Evolutionary conservation across 2,329 filamentous ascomycete genomes (phyloP), one percentile per base, ranked within the genome.

Genomic region (Thyridium curvatum): DNA sequence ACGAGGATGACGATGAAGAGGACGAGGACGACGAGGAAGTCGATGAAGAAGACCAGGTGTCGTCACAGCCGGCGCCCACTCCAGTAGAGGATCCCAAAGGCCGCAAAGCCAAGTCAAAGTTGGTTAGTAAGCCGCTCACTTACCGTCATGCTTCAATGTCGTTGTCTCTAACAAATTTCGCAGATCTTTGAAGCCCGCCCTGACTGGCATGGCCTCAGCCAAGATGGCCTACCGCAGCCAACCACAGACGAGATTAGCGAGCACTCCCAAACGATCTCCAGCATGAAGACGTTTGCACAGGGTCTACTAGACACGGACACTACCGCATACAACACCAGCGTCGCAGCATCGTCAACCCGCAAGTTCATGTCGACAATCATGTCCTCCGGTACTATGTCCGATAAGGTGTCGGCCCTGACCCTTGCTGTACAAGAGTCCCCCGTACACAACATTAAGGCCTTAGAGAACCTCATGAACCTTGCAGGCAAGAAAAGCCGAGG

Each of bases 301-400:
- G 70, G 74, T 9, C 70, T 97, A 7, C 68, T 97, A 15, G 82
- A 94, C 39, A 71, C 79, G 18, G 93, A 98, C 56, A 84, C 84
- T 44, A 72, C 77, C 31, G 70, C 77, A 34, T 98, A 96, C 64
- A 73, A 74, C 40, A 77, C 79, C 18, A 82, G 87, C 49, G 68
- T 85, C 40, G 79, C 86, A 7, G 79, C 86, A 37, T 88, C 87
- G 18, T 93, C 91, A 3, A 91, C 90, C 31, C 86, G 94, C 62
- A 94, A 90, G 60, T 98, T 98, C 69, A 82, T 97, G 71, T 87
- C 90, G 2, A 94, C 89, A 14, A 96, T 98, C 59, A 96, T 97
- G 86, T 72, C 88, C 9, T 94, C 90, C 2, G 93, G 93, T 70
- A 98, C 94, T 9, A 77, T 97, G 51, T 94, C 89, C 40, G 93